Evolutionary conservation across 2,329 filamentous ascomycete species (phyloP).

Genomic region (Diaporthe humulicola): DNA sequence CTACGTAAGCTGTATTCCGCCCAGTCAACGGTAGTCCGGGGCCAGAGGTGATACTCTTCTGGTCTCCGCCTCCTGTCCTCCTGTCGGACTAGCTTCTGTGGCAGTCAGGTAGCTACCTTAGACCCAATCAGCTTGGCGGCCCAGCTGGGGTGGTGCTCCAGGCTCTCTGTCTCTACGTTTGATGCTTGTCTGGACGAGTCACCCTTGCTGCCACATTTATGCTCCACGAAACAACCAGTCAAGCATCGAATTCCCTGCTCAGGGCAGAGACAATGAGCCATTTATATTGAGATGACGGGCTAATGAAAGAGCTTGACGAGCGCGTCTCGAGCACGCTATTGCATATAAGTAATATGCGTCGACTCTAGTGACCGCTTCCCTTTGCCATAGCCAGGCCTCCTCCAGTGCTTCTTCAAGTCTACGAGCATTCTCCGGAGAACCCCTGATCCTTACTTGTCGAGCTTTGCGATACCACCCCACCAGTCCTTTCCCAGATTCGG

Average conservation of each 20-base stretch:
- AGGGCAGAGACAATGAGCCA: constrained; percentile 30
- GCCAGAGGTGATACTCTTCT: constrained; percentile 29
- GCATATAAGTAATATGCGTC: constrained; percentile 33
- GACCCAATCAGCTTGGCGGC: constrained; percentile 38
- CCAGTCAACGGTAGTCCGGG: constrained; percentile 17
- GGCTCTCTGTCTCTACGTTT: constrained; percentile 53
- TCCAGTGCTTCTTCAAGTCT: constrained; percentile 28
- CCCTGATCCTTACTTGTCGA: constrained; percentile 46
- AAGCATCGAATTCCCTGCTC: constrained; percentile 45
- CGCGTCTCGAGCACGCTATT: constrained; percentile 16
- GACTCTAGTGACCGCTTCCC: background rate
- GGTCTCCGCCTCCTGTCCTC: constrained; percentile 34
- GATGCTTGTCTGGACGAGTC: constrained; percentile 60
- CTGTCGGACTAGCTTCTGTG: constrained; percentile 33
- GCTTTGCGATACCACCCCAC: constrained; percentile 45
- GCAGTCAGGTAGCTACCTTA: constrained; percentile 27
- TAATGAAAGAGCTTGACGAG: constrained; percentile 27
- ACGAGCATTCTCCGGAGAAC: constrained; percentile 41
- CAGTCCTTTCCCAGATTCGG: constrained; percentile 42
- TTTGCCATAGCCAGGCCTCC: constrained; percentile 14
- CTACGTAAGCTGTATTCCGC: constrained; percentile 13
- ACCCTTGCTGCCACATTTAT: constrained; percentile 55
- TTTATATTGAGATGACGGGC: constrained; percentile 35
- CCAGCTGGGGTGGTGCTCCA: constrained; percentile 37
- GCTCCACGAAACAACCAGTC: constrained; percentile 54